These are phyloP conservation scores for Blastocystis sp. DNA, from an alignment of 352 stramenopile species.

Conservation along the genomic window DNA sequence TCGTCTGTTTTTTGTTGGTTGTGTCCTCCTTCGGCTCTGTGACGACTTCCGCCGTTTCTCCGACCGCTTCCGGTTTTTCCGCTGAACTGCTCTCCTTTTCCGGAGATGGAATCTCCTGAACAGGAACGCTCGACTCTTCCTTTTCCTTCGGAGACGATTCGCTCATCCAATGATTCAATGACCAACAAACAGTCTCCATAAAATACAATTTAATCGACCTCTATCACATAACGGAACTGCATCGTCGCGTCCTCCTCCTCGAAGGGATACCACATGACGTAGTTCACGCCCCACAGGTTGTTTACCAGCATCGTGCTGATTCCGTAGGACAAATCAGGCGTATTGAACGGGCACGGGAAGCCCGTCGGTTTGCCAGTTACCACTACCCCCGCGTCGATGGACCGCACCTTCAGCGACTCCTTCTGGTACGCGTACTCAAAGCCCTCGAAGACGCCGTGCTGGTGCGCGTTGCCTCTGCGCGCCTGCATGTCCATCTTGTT, in stretches of 20 bases:
- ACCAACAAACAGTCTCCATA: conserved; percentile 9
- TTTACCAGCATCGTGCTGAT: conserved; percentile 50
- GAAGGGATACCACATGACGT: conserved; percentile 57
- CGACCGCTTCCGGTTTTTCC: too few species aligned
- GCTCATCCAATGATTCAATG: too few species aligned
- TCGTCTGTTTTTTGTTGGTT: not conserved
- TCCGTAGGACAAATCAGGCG: conserved; percentile 33
- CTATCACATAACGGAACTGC: conserved; percentile 37
- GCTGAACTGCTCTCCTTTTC: too few species aligned
- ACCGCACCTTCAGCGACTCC: not conserved
- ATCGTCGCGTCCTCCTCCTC: conserved; percentile 28
- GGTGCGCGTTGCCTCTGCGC: conserved; percentile 33
- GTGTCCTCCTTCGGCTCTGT: not conserved
- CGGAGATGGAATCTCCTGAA: too few species aligned
- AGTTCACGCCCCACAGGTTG: conserved; percentile 56
- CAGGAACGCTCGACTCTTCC: too few species aligned
- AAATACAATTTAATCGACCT: not conserved
- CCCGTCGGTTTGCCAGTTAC: conserved; percentile 40
- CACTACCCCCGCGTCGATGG: conserved; percentile 27
- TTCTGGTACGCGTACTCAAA: conserved; percentile 24
- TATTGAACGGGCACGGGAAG: conserved; percentile 51
- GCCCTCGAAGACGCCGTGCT: conserved; percentile 35
- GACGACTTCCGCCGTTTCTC: too few species aligned
- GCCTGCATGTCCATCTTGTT: conserved; percentile 45
- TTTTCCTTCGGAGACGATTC: too few species aligned